A percentile compares a stretch with the other conserved stretches of the same genome.
Conservation (phyloP, 495 filamentous ascomycete genomes). For the Glarea lozoyensis region DNA sequence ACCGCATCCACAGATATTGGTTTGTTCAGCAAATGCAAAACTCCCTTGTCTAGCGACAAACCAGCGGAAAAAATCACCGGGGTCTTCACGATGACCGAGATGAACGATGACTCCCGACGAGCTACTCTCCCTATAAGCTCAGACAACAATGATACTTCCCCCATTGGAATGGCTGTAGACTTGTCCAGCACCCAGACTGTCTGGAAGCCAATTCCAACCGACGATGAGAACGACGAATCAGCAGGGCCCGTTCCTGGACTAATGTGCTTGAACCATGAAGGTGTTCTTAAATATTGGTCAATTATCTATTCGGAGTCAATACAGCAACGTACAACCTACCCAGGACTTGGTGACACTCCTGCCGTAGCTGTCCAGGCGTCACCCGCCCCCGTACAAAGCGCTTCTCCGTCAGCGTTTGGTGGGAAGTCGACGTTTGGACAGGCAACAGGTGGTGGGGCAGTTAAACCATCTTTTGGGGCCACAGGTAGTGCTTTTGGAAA, state of each 20-base stretch:
- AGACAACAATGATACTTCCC: conserved; percentile 57
- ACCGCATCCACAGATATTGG: conserved; percentile 71
- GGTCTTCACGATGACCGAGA: conserved; percentile 62
- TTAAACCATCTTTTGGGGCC: conserved; percentile 24
- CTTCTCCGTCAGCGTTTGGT: conserved; percentile 27
- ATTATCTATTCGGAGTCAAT: conserved; percentile 83
- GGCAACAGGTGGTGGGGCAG: conserved; percentile 15
- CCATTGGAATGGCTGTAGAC: conserved; percentile 75
- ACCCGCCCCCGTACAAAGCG: conserved; percentile 26
- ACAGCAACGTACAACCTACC: conserved; percentile 59
- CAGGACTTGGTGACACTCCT: conserved; percentile 48
- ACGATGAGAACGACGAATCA: conserved; percentile 69
- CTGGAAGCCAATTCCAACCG: conserved; percentile 63
- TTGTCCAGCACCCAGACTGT: conserved; percentile 75
- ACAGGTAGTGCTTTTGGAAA: conserved; percentile 29
- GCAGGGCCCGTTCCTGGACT: conserved; percentile 77
- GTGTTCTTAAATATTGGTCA: conserved; percentile 81
- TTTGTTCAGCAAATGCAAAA: conserved; percentile 61
- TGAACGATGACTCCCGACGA: conserved; percentile 68
- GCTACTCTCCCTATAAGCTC: conserved; percentile 65
- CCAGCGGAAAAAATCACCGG: conserved; percentile 49
- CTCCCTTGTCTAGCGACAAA: conserved; percentile 50
- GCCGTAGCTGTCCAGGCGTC: conserved; percentile 24
- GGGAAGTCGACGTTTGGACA: conserved; percentile 30
- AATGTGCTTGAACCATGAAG: conserved; percentile 83